phyloP scores from a whole-genome alignment of 805 yeast species.

The Suhomyces canberraensis region DNA sequence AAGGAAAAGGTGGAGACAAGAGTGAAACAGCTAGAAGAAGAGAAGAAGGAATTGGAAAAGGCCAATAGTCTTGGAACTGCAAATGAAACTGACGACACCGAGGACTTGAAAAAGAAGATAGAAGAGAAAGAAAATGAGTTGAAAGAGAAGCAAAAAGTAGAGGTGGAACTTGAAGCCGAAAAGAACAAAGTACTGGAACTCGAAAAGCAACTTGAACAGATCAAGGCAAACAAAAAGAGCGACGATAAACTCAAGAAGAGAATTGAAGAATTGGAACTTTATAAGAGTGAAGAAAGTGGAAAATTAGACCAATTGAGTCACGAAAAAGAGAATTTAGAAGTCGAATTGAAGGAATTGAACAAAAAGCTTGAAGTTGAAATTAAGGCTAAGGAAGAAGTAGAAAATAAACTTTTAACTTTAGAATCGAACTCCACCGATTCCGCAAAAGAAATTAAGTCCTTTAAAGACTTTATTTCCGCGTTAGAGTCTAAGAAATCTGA shows the following conservation, averaged over 20 bases:
- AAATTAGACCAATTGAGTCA: neutral
- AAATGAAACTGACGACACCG: neutral
- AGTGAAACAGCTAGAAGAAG: neutral
- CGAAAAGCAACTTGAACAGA: neutral
- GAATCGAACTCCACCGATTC: neutral
- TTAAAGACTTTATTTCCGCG: conserved; percentile 11
- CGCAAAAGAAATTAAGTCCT: conserved; percentile 1
- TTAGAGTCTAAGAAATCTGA: conserved; percentile 1
- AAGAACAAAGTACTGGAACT: neutral
- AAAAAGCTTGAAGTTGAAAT: conserved; percentile 1
- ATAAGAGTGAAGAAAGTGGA: neutral
- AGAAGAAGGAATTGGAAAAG: neutral
- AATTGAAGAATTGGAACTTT: neutral
- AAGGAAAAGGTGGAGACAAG: neutral
- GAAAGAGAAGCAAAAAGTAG: neutral
- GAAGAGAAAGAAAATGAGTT: neutral
- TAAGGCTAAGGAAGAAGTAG: neutral
- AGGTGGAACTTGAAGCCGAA: neutral
- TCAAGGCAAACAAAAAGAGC: no score
- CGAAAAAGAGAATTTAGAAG: neutral
- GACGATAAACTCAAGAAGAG: neutral
- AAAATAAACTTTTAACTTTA: neutral
- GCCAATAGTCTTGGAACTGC: neutral
- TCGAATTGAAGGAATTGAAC: neutral
- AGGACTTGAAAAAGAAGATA: neutral